Conservation (phyloP, 345 rosid species). For the Alliaria petiolata region DNA sequence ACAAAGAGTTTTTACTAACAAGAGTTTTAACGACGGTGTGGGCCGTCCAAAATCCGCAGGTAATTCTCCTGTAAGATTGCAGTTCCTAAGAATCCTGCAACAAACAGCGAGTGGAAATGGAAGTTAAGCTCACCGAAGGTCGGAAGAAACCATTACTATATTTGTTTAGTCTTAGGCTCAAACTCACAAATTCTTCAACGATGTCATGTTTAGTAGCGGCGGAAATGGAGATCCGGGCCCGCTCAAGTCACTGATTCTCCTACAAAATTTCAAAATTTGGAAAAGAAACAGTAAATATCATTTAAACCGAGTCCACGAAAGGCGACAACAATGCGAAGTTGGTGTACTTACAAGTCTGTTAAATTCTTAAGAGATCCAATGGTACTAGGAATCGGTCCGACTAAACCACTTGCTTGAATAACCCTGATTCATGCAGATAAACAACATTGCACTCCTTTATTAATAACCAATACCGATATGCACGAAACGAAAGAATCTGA, state of each 20-base stretch:
- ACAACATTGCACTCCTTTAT: neutral
- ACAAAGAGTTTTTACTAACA: slow-evolving; percentile 40
- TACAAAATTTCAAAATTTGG: slow-evolving; percentile 7
- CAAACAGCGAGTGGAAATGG: neutral
- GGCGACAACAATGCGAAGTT: neutral
- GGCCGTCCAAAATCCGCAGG: slow-evolving; percentile 42
- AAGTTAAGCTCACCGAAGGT: neutral
- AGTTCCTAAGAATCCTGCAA: slow-evolving; percentile 53
- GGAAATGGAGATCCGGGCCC: slow-evolving; percentile 43
- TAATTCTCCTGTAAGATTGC: slow-evolving; percentile 44
- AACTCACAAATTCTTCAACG: slow-evolving; percentile 39
- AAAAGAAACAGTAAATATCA: neutral
- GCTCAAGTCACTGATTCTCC: slow-evolving; percentile 58
- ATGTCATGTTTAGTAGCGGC: slow-evolving; percentile 26
- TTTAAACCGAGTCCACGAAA: neutral
- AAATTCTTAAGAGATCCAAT: slow-evolving; percentile 18
- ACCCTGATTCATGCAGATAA: slow-evolving; percentile 21
- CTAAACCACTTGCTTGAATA: slow-evolving; percentile 51
- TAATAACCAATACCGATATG: neutral
- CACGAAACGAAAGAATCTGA: neutral
- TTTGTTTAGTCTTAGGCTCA: neutral
- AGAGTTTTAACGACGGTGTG: neutral
- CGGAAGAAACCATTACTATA: neutral
- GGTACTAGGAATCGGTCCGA: slow-evolving; percentile 48
- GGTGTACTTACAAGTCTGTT: slow-evolving; percentile 33